Evolutionary conservation across 805 yeast species (phyloP).

Genomic region (Candida anglica): DNA sequence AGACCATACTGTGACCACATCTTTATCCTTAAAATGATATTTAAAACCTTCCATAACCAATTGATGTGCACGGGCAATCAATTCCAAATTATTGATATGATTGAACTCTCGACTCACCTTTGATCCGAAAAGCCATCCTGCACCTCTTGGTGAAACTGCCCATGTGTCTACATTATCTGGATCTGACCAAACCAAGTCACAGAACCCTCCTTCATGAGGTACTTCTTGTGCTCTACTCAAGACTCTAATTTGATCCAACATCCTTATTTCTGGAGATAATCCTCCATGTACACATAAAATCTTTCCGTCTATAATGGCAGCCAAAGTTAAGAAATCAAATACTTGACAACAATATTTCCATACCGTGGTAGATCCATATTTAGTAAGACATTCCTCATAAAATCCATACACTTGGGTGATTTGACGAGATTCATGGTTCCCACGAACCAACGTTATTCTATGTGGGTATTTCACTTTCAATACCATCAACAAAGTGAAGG

Average conservation of each 20-base stretch:
- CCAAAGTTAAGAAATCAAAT: slow-evolving; percentile 87
- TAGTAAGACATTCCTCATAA: slow-evolving; percentile 90
- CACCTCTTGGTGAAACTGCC: slow-evolving; percentile 98
- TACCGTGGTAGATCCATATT: slow-evolving; percentile 90
- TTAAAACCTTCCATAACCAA: slow-evolving; percentile 98
- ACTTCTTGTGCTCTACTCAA: slow-evolving; percentile 95
- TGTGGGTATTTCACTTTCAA: slow-evolving; percentile 85
- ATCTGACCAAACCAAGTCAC: slow-evolving; percentile 96
- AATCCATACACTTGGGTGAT: slow-evolving; percentile 99
- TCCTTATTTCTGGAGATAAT: slow-evolving; percentile 91
- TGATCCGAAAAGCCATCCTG: slow-evolving; percentile 96
- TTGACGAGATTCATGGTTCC: slow-evolving; percentile 97
- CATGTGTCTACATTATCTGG: slow-evolving; percentile 97
- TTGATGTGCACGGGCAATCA: slow-evolving; percentile 96
- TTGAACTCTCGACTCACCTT: slow-evolving; percentile 94
- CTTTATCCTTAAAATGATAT: slow-evolving; percentile 93
- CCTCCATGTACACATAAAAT: slow-evolving; percentile 97
- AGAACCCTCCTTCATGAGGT: slow-evolving; percentile 98
- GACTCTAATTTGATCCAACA: slow-evolving; percentile 95
- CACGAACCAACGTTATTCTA: slow-evolving; percentile 85
- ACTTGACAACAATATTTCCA: slow-evolving; percentile 98
- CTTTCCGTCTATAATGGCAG: slow-evolving; percentile 94
- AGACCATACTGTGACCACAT: slow-evolving; percentile 96
- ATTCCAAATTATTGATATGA: slow-evolving; percentile 82
- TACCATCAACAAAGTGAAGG: slow-evolving; percentile 91